Conservation (phyloP, 1,284 basidiomycete genomes). For the Pseudozyma tsukubaensis region DNA sequence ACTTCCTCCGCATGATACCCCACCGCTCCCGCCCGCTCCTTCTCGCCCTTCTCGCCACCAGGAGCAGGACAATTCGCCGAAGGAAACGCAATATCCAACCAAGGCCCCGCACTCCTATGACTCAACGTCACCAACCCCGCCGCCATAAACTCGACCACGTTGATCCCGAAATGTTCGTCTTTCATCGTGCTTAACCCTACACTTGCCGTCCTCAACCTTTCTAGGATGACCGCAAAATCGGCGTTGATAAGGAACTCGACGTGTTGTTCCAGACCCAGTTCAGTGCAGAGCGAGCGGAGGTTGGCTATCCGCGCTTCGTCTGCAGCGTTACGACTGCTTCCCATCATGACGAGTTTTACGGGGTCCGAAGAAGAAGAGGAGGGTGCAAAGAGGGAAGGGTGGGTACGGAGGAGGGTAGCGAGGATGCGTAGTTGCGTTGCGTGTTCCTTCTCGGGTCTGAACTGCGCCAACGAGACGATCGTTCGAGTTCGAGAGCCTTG, state of each 20-base stretch:
- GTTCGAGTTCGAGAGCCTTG: conserved; percentile 23
- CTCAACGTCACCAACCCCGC: conserved; percentile 91
- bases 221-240: conserved; percentile 78
- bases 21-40: background rate
- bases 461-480: conserved; percentile 77
- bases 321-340: conserved; percentile 81
- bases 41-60: background rate
- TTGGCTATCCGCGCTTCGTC: conserved; percentile 79
- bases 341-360: conserved; percentile 75
- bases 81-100: conserved; percentile 85
- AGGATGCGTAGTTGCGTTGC: conserved; percentile 76
- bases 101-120: conserved; percentile 91
- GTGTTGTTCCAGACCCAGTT: conserved; percentile 76
- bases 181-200: conserved; percentile 96
- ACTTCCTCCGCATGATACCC: conserved; percentile 73
- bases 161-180: conserved; percentile 99
- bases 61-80: background rate
- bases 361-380: background rate
- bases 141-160: conserved; percentile 95
- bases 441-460: conserved; percentile 91
- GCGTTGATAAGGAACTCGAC: conserved; percentile 88
- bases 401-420: conserved; percentile 73
- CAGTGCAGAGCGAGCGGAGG: conserved; percentile 75
- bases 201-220: conserved; percentile 78
- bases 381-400: conserved; percentile 44